Base-by-base conservation (phyloP, 345 rosid species). In the Populus tremula region DNA sequence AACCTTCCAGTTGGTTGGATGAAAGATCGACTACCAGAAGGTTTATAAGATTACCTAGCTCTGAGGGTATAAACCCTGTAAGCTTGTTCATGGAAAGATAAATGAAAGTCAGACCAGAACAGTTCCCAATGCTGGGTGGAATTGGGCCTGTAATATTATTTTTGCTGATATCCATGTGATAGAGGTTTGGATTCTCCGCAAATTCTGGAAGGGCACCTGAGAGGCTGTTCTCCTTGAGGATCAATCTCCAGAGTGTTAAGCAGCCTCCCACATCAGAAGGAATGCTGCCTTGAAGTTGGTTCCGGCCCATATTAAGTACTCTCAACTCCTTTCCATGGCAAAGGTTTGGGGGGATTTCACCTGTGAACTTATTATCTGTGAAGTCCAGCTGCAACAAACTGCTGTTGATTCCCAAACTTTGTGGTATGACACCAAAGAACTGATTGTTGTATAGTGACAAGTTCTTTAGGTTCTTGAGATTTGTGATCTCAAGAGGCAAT, bases 311-410 rank as follows among this genome's bases (percentile, higher is more conserved):
- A 70, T 88, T 87, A 71, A 91, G 86, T 47, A 84, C 86, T 21
- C 61, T 18, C 74, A 92, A 63, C 78, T 77, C 83, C 81, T 80
- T 87, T 61, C 93, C 82, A 17, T 73, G 81, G 89, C 98, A 94
- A 36, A 94, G 89, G 82, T 86, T 80, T 0, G 91, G 91, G 0
- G 97, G 98, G 65, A 94, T 87, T 66, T 77, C 83, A 49, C 98
- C 97, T 0, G 82, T 85, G 84, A 92, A 80, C 61, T 74, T 88
- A 76, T 94, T 94, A 43, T 77, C 69, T 25, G 83, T 88, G 75
- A 94, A 88, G 53, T 94, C 98, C 77, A 94, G 45, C 86, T 83
- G 78, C 83, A 73, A 69, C 65, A 94, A 76, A 80, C 90, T 88
- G 81, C 91, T 89, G 78, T 91, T 85, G 80, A 91, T 76, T 45